A percentile compares a stretch with the other conserved stretches of the same genome.
phyloP scores from a whole-genome alignment of 495 filamentous ascomycete genomes.

The Podospora bellae-mahoneyi region DNA sequence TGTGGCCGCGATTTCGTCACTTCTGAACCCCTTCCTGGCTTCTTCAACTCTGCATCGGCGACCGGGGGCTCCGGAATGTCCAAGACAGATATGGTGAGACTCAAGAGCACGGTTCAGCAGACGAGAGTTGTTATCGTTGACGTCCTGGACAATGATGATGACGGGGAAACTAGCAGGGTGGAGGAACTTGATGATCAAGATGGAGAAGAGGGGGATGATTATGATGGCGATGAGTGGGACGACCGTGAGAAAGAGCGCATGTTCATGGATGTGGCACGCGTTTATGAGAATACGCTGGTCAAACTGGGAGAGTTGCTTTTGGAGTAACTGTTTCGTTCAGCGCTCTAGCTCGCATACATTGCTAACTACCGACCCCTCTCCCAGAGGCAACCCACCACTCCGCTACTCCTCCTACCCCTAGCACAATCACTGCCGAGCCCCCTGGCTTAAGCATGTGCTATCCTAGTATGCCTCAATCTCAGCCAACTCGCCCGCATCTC shows the following conservation, averaged over 20 bases:
- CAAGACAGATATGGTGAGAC: slow-evolving; percentile 77
- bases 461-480: background rate
- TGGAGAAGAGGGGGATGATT: slow-evolving; percentile 23
- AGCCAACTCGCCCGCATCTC: background rate
- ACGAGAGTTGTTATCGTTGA: slow-evolving; percentile 65
- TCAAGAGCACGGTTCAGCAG: slow-evolving; percentile 70
- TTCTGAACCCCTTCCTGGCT: slow-evolving; percentile 62
- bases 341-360: background rate
- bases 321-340: background rate
- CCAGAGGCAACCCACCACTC: background rate
- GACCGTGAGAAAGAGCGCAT: slow-evolving; percentile 41
- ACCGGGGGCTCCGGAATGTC: slow-evolving; percentile 54
- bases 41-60: slow-evolving; percentile 29
- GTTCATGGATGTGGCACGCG: slow-evolving; percentile 64
- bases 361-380: background rate
- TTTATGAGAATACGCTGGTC: slow-evolving; percentile 76
- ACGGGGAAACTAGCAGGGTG: slow-evolving; percentile 30
- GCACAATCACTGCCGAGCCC: background rate
- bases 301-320: slow-evolving; percentile 60
- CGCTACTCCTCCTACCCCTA: background rate
- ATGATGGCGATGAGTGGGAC: slow-evolving; percentile 17
- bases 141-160: slow-evolving; percentile 48
- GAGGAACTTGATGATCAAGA: slow-evolving; percentile 41
- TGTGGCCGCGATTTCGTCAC: slow-evolving; percentile 63
- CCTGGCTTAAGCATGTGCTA: background rate